phyloP scores from a whole-genome alignment of 2,329 filamentous ascomycete genomes.

The Epichloe brachyelytri region DNA sequence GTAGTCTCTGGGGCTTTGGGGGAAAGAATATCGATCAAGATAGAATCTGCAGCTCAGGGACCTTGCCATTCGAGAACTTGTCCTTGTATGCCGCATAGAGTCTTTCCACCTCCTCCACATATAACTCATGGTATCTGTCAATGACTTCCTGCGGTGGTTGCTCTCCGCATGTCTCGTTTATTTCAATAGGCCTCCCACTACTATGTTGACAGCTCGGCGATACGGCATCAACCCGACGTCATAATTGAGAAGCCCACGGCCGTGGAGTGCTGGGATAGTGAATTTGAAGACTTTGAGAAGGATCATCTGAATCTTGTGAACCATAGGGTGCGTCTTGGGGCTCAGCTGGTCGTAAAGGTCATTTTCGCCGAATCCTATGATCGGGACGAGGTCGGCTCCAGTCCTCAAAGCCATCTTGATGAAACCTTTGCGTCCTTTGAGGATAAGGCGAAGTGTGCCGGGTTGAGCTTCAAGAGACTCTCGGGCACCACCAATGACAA shows the following conservation, averaged over 20 bases:
- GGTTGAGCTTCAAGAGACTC: slow-evolving; percentile 86
- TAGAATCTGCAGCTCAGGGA: slow-evolving; percentile 54
- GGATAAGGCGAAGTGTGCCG: slow-evolving; percentile 60
- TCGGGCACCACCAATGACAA: slow-evolving; percentile 83
- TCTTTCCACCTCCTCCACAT: slow-evolving; percentile 60
- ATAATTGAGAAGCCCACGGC: slow-evolving; percentile 90
- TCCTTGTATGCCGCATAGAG: slow-evolving; percentile 73
- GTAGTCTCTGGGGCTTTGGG: too few relatives aligned
- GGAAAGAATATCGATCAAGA: slow-evolving; percentile 24
- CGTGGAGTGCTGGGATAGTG: slow-evolving; percentile 82
- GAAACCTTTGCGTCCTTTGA: slow-evolving; percentile 80
- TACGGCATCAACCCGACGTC: slow-evolving; percentile 96
- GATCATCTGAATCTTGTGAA: slow-evolving; percentile 72
- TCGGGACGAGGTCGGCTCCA: slow-evolving; percentile 87
- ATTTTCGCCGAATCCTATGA: slow-evolving; percentile 89
- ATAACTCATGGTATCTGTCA: slow-evolving; percentile 65
- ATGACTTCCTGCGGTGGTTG: slow-evolving; percentile 64
- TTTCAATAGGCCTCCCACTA: slow-evolving; percentile 69
- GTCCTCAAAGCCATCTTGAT: slow-evolving; percentile 84
- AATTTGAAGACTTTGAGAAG: slow-evolving; percentile 83
- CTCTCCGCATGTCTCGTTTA: slow-evolving; percentile 40
- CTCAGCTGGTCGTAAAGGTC: slow-evolving; percentile 87
- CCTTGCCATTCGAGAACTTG: slow-evolving; percentile 50
- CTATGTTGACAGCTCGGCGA: slow-evolving; percentile 72
- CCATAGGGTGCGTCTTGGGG: slow-evolving; percentile 59